Conservation (phyloP, 2,329 filamentous ascomycete species). For the Fusarium bulbicola region DNA sequence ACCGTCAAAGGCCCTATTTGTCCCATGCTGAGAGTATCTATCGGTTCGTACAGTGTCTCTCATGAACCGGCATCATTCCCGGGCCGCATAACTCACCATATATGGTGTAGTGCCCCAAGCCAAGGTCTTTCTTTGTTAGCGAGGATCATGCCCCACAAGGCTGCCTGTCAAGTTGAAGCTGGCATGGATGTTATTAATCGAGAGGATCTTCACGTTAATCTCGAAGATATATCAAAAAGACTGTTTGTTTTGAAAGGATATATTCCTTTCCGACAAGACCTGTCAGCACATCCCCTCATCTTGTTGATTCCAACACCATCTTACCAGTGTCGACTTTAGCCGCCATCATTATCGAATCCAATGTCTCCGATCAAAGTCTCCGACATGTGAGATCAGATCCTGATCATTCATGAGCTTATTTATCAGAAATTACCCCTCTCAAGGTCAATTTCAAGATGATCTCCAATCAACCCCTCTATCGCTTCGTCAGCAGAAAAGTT, state of each 20-base stretch:
- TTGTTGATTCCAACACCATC: neutral
- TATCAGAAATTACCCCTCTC: neutral
- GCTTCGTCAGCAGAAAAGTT: slow-evolving; percentile 19
- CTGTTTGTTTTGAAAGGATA: neutral
- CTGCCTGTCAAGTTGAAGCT: neutral
- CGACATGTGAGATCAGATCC: slow-evolving; percentile 1
- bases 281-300: neutral
- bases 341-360: neutral
- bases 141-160: neutral
- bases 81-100: slow-evolving; percentile 10
- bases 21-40: neutral
- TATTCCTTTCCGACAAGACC: neutral
- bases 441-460: neutral
- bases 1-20: neutral
- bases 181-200: neutral
- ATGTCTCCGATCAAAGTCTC: neutral
- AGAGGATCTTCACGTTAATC: neutral
- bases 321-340: neutral
- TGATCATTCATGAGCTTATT: slow-evolving; percentile 1
- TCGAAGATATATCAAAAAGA: neutral
- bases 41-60: neutral
- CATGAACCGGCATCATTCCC: slow-evolving; percentile 2
- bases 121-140: neutral
- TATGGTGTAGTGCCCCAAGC: slow-evolving; percentile 1
- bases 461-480: neutral